These are phyloP conservation scores for Rhododendron ovatum DNA, from an alignment of 148 eudicot species.

Conservation along the genomic window DNA sequence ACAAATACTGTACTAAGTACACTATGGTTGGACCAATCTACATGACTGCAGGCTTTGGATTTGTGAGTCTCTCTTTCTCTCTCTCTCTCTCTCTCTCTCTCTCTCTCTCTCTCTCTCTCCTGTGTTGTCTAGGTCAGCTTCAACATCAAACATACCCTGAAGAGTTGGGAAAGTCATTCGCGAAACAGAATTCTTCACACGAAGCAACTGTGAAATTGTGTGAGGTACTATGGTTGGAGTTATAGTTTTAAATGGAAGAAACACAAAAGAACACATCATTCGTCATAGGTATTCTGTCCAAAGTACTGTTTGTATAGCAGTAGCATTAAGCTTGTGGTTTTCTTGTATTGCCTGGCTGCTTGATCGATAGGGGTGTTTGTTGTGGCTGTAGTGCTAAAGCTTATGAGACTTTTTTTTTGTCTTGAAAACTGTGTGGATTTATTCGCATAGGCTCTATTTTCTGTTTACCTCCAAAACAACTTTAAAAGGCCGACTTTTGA, in stretches of 20 bases:
- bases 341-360: not conserved
- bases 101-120: not conserved
- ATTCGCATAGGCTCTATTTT: not conserved
- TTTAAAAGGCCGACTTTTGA: not conserved
- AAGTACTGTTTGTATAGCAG: too few species aligned
- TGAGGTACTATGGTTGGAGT: not conserved
- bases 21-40: slow-evolving; percentile 22
- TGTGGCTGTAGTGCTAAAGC: too few species aligned
- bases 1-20: slow-evolving; percentile 30
- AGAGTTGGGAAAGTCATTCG: not conserved
- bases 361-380: not conserved
- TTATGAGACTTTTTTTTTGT: not conserved
- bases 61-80: slow-evolving; percentile 18
- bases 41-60: slow-evolving; percentile 34
- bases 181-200: not conserved
- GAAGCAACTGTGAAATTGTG: not conserved
- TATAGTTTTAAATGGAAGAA: not conserved
- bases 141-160: not conserved
- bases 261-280: not conserved
- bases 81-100: not conserved
- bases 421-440: not conserved
- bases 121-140: not conserved
- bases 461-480: not conserved
- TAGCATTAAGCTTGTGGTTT: not conserved
- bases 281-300: not conserved